phyloP scores from a whole-genome alignment of 2,329 filamentous ascomycete species.

The Xylariaceae sp. region DNA sequence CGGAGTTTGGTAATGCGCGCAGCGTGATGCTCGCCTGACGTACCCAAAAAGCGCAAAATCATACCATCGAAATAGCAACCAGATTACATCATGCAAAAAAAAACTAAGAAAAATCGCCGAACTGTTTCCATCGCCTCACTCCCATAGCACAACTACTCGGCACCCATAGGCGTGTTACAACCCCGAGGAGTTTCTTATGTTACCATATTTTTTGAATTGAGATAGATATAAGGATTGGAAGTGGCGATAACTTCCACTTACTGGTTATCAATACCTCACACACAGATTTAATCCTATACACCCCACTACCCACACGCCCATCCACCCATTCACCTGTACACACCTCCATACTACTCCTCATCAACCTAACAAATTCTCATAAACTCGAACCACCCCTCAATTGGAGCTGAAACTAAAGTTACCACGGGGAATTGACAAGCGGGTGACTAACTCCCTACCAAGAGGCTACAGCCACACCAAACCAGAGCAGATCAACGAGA shows the following conservation, averaged over 20 bases:
- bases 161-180: conserved; percentile 3
- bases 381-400: background rate
- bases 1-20: conserved; percentile 22
- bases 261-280: no score
- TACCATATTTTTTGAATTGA: background rate
- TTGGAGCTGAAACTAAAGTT: background rate
- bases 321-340: background rate
- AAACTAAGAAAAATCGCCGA: conserved; percentile 5
- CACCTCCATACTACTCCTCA: background rate
- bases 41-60: conserved; percentile 10
- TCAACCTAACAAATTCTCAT: background rate
- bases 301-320: background rate
- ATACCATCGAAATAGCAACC: conserved; percentile 14
- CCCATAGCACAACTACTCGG: conserved; percentile 14
- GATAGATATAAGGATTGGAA: conserved; percentile 16
- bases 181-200: conserved; percentile 15
- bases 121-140: conserved; percentile 1
- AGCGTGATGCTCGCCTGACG: conserved; percentile 1
- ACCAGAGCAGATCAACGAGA: no score
- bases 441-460: background rate
- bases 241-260: conserved; percentile 11
- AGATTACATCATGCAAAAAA: conserved; percentile 27
- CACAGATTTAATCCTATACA: conserved; percentile 3
- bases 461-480: background rate
- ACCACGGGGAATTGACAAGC: background rate